Base-by-base conservation (phyloP, 2,329 filamentous ascomycete genomes). In the Diaporthe nobilis region DNA sequence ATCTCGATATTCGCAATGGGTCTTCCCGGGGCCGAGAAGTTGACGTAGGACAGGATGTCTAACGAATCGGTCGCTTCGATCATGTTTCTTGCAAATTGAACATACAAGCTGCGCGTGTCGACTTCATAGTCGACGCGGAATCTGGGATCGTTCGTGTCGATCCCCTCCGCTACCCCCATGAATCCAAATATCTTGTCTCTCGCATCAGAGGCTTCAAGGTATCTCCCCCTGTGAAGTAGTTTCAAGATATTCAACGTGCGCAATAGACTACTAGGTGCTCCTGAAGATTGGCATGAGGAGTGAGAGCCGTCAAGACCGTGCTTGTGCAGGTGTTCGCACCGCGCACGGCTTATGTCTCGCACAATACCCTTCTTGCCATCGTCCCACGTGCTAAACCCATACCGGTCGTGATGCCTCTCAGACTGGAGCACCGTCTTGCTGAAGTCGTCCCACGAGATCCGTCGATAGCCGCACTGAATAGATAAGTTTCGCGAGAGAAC, bases 381-480 rank as follows among this genome's bases (percentile, higher is more conserved):
- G 3, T 65, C n/a, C n/a, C 12, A 57, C 2, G 61, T 58, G 25
- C 71, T 72, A 13, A 65, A 65, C 0, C 71, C 71, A 22, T 72
- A 72, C 9, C 44, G 42, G 22, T 72, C 71, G 5, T 72, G 42
- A 1, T 8, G 44, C n/a, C 60, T 65, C 1, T 25, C 17, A 7
- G 57, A 72, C 9, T 55, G 57, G 5, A 72, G 28, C 2, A 72
- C 42, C 34, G 53, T 53, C 31, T 47, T 51, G 42, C 31, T 44
- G 71, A 72, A 72, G 31, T 65, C 71, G 22, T 72, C 53, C 71
- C 71, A 72, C 15, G 71, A 9, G 44, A 72, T 72, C 25, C 71
- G 57, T n/a, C 71, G 71, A 39, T 2, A 28, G 15, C 71, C 71
- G 44, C 71, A 72, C 57, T 72, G 71, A 4, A 72, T 39, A 25